Conservation (phyloP, 2,329 filamentous ascomycete genomes). For the Neofusicoccum sp. region DNA sequence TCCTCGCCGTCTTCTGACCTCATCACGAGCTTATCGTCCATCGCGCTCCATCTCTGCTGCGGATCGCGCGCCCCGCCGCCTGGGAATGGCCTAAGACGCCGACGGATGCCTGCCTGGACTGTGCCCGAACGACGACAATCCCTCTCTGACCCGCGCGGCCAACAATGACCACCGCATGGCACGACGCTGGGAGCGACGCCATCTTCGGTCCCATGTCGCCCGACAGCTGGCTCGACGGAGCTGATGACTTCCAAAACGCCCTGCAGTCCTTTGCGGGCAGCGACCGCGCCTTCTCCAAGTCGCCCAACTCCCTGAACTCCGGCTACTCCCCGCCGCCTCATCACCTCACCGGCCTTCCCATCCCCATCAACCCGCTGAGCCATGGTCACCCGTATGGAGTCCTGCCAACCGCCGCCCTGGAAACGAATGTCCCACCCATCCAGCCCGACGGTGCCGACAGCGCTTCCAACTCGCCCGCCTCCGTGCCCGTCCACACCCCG, state of each 20-base stretch:
- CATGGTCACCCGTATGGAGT: background rate
- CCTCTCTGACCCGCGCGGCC: background rate
- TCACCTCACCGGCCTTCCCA: slow-evolving; percentile 11
- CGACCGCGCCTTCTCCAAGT: slow-evolving; percentile 21
- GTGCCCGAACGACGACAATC: background rate
- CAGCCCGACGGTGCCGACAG: slow-evolving; percentile 7
- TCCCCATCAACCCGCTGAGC: slow-evolving; percentile 14
- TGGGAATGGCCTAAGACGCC: slow-evolving; percentile 8
- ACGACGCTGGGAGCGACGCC: slow-evolving; percentile 12
- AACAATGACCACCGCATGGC: slow-evolving; percentile 18
- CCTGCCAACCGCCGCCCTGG: background rate
- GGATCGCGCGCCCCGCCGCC: background rate
- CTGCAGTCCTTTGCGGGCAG: slow-evolving; percentile 15
- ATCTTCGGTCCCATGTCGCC: slow-evolving; percentile 20
- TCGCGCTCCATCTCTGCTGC: background rate
- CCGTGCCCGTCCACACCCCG: slow-evolving; percentile 18
- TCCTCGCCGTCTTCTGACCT: background rate
- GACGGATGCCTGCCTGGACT: background rate
- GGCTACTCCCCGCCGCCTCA: slow-evolving; percentile 17
- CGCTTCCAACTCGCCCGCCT: slow-evolving; percentile 21
- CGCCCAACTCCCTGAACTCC: slow-evolving; percentile 18
- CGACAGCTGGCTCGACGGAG: slow-evolving; percentile 11
- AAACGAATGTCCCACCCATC: slow-evolving; percentile 6
- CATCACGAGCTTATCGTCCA: background rate
- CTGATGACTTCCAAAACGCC: slow-evolving; percentile 10